Base-by-base conservation (phyloP, 2,329 filamentous ascomycete genomes). In the Claviceps digitariae region DNA sequence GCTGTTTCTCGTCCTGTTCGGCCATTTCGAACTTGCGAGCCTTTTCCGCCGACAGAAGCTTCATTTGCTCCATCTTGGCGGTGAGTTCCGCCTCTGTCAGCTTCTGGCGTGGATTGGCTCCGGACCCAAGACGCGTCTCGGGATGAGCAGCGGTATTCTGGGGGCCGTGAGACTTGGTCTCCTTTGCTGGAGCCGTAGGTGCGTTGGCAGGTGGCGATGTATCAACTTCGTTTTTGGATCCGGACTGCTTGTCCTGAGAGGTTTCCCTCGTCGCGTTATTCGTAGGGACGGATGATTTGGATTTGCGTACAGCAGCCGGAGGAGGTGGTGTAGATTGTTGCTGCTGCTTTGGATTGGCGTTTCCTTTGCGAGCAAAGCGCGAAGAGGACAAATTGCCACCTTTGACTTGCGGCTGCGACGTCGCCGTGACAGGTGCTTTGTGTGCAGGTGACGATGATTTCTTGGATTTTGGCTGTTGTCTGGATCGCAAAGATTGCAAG, bases 51-150 rank as follows among this genome's bases (percentile, higher is more conserved):
- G 74, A 72, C 0, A 79, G 63, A 9, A 83, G 71, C 54, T 79
- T 78, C 75, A 81, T 82, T 62, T 77, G 69, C 59, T 77, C 76
- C 74, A 83, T 79, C 62, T 81, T 81, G 55, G 69, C 74, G 0
- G 77, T 70, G 4, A 83, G 73, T 64, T 84, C 76, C 1, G 69
- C 66, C 0, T 83, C 78, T 0, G 79, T 82, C 29, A 81, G 72
- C 65, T 82, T 82, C 25, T 75, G 74, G 12, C 78, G 76, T 25
- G 79, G 78, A 66, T 81, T 81, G 13, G 73, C 75, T 55, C 79
- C 79, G 1, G 77, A 81, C 52, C 70, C 67, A 10, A 77, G 62
- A 10, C 79, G 77, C 9, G 68, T 61, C 46, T 71, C 66, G 6
- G 66, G 64, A 23, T 68, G 69, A 41, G 61, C 61, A 38, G 67